phyloP scores from a whole-genome alignment of 1,284 basidiomycete species.

The Boletus austroedulis region DNA sequence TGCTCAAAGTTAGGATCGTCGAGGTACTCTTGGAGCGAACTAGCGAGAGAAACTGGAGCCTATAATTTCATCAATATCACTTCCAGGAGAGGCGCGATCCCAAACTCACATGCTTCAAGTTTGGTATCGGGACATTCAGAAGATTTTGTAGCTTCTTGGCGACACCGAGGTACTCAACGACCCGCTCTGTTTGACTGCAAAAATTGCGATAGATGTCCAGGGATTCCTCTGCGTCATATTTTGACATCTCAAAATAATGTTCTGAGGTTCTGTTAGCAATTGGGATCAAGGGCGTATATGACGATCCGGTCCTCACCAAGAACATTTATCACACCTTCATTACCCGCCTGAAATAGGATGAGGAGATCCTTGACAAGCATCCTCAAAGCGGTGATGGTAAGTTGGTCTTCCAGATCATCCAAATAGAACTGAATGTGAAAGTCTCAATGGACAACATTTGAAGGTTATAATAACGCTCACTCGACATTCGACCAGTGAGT shows the following conservation, averaged over 20 bases:
- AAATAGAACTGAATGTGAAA: slow-evolving; percentile 73
- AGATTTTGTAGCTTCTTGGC: slow-evolving; percentile 91
- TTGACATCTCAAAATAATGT: slow-evolving; percentile 99
- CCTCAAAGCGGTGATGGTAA: slow-evolving; percentile 84
- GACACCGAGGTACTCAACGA: slow-evolving; percentile 92
- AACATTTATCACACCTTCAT: slow-evolving; percentile 98
- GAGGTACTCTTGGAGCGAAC: slow-evolving; percentile 93
- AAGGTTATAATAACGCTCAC: slow-evolving; percentile 42
- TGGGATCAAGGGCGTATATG: background rate
- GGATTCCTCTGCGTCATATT: slow-evolving; percentile 83
- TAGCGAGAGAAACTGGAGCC: slow-evolving; percentile 92
- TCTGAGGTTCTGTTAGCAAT: slow-evolving; percentile 50
- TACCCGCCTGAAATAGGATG: slow-evolving; percentile 93
- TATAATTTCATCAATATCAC: slow-evolving; percentile 31
- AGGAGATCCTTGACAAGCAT: slow-evolving; percentile 98
- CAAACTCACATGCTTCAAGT: slow-evolving; percentile 80
- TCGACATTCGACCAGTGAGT: slow-evolving; percentile 82
- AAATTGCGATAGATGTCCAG: slow-evolving; percentile 92
- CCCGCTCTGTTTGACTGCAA: slow-evolving; percentile 90
- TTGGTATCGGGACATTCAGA: slow-evolving; percentile 91
- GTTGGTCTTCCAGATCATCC: slow-evolving; percentile 89
- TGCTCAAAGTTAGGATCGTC: slow-evolving; percentile 96
- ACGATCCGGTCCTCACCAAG: slow-evolving; percentile 56
- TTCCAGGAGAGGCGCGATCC: background rate
- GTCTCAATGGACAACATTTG: background rate